These are phyloP conservation scores for Aspergillus fischeri DNA, from an alignment of 2,329 filamentous ascomycete genomes.

Conservation along the genomic window DNA sequence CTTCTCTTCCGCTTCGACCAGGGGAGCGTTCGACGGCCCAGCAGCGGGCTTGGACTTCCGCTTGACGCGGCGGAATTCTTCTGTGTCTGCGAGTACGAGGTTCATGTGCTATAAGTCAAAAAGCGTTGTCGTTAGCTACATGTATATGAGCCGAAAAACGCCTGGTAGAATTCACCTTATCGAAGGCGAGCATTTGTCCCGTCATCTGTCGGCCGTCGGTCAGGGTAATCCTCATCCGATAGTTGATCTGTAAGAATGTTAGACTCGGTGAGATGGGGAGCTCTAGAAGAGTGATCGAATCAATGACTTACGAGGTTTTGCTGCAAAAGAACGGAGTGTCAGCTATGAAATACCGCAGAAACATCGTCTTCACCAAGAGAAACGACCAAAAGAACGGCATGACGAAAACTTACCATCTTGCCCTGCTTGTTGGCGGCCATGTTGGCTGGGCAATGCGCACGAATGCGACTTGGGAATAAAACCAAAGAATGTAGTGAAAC, in stretches of 20 bases:
- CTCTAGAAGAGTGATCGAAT: background rate
- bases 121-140: background rate
- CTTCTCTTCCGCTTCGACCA: constrained; percentile 91
- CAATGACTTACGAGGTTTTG: constrained; percentile 58
- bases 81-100: constrained; percentile 94
- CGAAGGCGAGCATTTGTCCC: constrained; percentile 96
- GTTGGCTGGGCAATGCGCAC: constrained; percentile 37
- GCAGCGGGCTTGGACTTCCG: constrained; percentile 68
- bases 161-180: constrained; percentile 62
- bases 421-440: constrained; percentile 85
- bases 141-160: background rate
- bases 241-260: constrained; percentile 81
- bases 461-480: constrained; percentile 40
- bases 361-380: background rate
- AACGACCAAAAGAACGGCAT: constrained; percentile 1
- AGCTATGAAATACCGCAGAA: constrained; percentile 41
- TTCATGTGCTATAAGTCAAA: constrained; percentile 79
- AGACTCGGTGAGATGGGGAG: constrained; percentile 8
- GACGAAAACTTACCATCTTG: constrained; percentile 81
- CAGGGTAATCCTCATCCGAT: constrained; percentile 95
- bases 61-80: constrained; percentile 92
- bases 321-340: constrained; percentile 47
- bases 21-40: constrained; percentile 56
- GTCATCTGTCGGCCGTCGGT: constrained; percentile 95
- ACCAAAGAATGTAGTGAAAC: constrained; percentile 24